Evolutionary conservation across 2,329 filamentous ascomycete species (phyloP).

Genomic region (Cordyceps cicadae): DNA sequence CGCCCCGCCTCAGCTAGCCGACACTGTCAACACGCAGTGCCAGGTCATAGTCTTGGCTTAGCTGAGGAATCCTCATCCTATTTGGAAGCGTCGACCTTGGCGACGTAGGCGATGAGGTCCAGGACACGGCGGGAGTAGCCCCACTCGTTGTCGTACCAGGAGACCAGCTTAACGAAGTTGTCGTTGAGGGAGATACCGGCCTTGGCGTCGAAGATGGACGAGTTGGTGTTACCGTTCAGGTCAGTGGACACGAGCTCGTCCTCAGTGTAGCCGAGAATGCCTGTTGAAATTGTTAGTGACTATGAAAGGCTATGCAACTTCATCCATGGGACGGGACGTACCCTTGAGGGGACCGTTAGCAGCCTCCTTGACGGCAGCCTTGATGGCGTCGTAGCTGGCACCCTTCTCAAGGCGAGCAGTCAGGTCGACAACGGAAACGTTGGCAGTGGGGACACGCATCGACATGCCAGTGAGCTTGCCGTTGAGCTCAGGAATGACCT

Average conservation of each 20-base stretch:
- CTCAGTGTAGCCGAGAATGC: slow-evolving; percentile 90
- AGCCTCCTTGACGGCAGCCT: slow-evolving; percentile 80
- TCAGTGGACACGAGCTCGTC: slow-evolving; percentile 94
- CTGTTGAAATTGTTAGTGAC: slow-evolving; percentile 32
- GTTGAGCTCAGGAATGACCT: slow-evolving; percentile 96
- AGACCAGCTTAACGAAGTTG: slow-evolving; percentile 97
- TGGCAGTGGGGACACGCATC: slow-evolving; percentile 97
- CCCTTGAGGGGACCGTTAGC: slow-evolving; percentile 79
- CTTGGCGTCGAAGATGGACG: slow-evolving; percentile 99
- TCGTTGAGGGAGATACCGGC: slow-evolving; percentile 97
- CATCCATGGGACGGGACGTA: slow-evolving; percentile 31
- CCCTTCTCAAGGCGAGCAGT: slow-evolving; percentile 90
- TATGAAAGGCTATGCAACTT: not conserved
- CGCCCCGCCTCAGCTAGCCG: slow-evolving; percentile 9
- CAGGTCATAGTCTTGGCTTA: slow-evolving; percentile 17
- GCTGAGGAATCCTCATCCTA: slow-evolving; percentile 23
- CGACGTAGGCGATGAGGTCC: slow-evolving; percentile 70
- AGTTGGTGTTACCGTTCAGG: slow-evolving; percentile 84
- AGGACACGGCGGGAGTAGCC: slow-evolving; percentile 95
- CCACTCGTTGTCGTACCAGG: slow-evolving; percentile 99
- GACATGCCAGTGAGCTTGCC: slow-evolving; percentile 99
- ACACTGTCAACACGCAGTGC: slow-evolving; percentile 10
- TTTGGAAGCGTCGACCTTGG: slow-evolving; percentile 62
- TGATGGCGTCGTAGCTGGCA: slow-evolving; percentile 86
- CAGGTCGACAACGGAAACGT: slow-evolving; percentile 98